Evolutionary conservation across 1,139 yeast species (phyloP), one percentile per base, ranked within the genome.

Genomic region (Nakaseomyces uthaithaninus): DNA sequence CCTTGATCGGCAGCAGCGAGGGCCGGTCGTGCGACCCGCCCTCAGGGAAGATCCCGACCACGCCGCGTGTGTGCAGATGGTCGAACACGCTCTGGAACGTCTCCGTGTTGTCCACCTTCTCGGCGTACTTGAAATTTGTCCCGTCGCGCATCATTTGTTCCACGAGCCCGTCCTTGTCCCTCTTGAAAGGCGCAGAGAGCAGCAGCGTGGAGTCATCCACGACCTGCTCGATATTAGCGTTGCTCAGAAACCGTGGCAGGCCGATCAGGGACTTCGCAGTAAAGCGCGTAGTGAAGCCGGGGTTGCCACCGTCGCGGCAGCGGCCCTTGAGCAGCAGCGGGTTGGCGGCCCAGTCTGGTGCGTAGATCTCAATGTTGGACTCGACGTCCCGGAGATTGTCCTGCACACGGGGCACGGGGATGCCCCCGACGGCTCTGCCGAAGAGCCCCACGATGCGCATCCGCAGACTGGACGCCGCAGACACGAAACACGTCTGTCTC

Each of bases 1-100:
- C 86, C 56, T 81, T 81, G 50, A 81, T 68, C 1, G 89, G 91
- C 34, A 80, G 63, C 40, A 81, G 62, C 42, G 80, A 82, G 1
- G 87, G 77, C 48, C 89, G 69, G 54, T 81, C 91, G 54, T 81
- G 91, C n/a, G 86, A 55, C 8, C 59, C 59, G 38, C 89, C 91
- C 62, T 82, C 91, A 1, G 89, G 87, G 50, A 80, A 81, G 37
- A 81, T 78, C 1, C 84, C 85, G 41, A 81, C 67, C 14, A 76
- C 70, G 23, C 75, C 74, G 8, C 77, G 75, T 1, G 60, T 55
- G 43, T 76, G 74, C 48, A 81, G 65, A 49, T 77, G 80, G 41
- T 71, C 68, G 52, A 79, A 81, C 4, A 81, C 89, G 46, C 70
- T 67, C 43, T 75, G 73, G 60, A 80, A 81, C 7, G 79, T 74